These are phyloP conservation scores for Geotrichum cucujoidarum DNA, from an alignment of 1,139 yeast species.

Conservation along the genomic window DNA sequence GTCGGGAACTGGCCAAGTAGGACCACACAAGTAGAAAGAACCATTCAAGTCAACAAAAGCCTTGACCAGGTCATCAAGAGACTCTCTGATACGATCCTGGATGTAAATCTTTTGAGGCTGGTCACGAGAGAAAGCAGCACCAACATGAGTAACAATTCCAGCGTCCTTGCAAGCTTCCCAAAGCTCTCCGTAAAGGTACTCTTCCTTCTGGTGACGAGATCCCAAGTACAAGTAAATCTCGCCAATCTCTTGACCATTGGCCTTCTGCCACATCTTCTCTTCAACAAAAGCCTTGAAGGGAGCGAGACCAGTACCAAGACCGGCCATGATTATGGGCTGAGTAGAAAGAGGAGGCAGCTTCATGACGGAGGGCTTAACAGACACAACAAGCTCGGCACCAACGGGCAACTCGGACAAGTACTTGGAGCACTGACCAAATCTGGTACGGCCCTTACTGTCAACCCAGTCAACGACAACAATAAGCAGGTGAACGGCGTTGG, in stretches of 20 bases:
- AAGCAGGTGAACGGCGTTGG: constrained; percentile 83
- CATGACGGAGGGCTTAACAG: constrained; percentile 97
- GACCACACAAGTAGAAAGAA: constrained; percentile 94
- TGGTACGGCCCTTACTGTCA: constrained; percentile 76
- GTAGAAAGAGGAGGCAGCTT: constrained; percentile 82
- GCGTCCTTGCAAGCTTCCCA: constrained; percentile 97
- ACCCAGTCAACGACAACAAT: constrained; percentile 97
- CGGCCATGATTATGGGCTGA: constrained; percentile 94
- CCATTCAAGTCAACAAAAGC: constrained; percentile 79
- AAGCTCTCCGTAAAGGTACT: constrained; percentile 90
- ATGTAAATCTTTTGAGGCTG: constrained; percentile 93
- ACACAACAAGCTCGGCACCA: constrained; percentile 86
- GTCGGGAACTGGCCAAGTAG: constrained; percentile 99
- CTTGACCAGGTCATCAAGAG: constrained; percentile 64
- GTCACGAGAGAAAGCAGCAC: constrained; percentile 98
- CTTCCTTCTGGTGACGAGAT: constrained; percentile 93
- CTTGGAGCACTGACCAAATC: constrained; percentile 94
- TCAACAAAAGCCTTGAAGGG: constrained; percentile 97
- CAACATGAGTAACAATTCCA: constrained; percentile 87
- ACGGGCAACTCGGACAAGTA: constrained; percentile 71
- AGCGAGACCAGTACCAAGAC: constrained; percentile 96
- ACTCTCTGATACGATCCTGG: constrained; percentile 86
- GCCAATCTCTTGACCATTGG: constrained; percentile 86
- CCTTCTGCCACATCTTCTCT: constrained; percentile 89
- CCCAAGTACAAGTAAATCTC: constrained; percentile 86